These are phyloP conservation scores for Solanum gracilifrons DNA, from an alignment of 257 asterid species.

Conservation along the genomic window DNA sequence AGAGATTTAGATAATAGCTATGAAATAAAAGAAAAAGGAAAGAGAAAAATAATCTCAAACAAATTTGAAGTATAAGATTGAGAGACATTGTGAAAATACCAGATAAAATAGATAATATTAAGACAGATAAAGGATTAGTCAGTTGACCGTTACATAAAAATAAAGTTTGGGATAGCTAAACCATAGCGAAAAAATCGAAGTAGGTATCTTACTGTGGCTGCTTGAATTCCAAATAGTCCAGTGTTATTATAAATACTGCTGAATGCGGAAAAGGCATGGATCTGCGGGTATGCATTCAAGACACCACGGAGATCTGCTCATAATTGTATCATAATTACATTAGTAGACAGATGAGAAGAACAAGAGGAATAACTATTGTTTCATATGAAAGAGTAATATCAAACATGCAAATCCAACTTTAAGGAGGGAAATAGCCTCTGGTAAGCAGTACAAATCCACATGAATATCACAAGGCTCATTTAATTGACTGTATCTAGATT, in stretches of 20 bases:
- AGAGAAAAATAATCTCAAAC: background rate
- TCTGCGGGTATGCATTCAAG: slow-evolving; percentile 52
- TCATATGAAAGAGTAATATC: background rate
- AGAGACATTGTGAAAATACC: background rate
- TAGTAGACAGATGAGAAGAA: background rate
- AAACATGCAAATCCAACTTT: background rate
- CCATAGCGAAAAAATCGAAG: background rate
- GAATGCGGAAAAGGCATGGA: slow-evolving; percentile 69
- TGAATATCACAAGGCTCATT: background rate
- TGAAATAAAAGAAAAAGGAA: background rate
- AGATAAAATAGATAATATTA: background rate
- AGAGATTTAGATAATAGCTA: background rate
- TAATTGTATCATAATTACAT: slow-evolving; percentile 4
- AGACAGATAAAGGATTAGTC: background rate
- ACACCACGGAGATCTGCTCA: slow-evolving; percentile 70
- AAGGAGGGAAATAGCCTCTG: background rate
- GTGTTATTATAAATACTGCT: slow-evolving; percentile 48
- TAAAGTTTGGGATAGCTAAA: background rate
- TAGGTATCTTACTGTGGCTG: slow-evolving; percentile 45
- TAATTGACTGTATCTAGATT: background rate
- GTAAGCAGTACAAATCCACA: background rate
- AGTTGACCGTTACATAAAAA: background rate
- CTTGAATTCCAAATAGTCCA: slow-evolving; percentile 74
- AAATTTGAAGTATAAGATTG: background rate
- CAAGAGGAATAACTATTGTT: background rate